Evolutionary conservation across 73 alveolate genomes (phyloP), one percentile per base, ranked within the genome.

Genomic region (Urostyla sp.): DNA sequence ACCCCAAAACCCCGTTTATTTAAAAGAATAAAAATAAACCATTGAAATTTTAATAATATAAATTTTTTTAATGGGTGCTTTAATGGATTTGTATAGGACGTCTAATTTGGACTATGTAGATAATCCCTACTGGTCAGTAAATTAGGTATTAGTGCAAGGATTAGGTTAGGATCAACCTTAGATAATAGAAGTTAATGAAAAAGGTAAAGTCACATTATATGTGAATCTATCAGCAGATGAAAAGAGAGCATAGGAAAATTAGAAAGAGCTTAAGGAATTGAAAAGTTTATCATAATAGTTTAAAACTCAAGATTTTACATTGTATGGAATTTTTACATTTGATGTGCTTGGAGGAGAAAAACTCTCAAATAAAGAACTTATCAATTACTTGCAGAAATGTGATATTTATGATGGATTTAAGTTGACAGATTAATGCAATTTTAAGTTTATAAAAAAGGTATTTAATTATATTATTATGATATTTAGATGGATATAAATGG

Each of bases 61-160:
- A n/a, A n/a, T n/a, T n/a, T n/a, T n/a, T n/a, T n/a, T 23, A 45
- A 69, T 69, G 83, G 72, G 83, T 24, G 45, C 38, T 35, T 20
- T 69, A 40, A n/a, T 69, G 5, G 72, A 44, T 34, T 26, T 69
- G 5, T 4, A 34, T 8, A 16, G 58, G 24, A 10, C 16, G 40
- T n/a, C n/a, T n/a, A n/a, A n/a, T n/a, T n/a, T n/a, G n/a, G 83
- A 69, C 60, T 69, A 46, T 27, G 83, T 69, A 16, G 83, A 69
- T 23, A 69, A 69, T 23, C 83, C 83, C 5, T 69, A 20, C 44
- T 69, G 83, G 83, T 48, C 72, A 7, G 83, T 49, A 6, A 13
- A 11, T 26, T 38, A 69, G 48, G 40, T 69, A 10, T 46, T 46
- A 46, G 83, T 69, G 18, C 44, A 69, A 37, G 16, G 27, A 1